Base-by-base conservation (phyloP, 192 early-diverging fungal species). In the Umbelopsis ramanniana region DNA sequence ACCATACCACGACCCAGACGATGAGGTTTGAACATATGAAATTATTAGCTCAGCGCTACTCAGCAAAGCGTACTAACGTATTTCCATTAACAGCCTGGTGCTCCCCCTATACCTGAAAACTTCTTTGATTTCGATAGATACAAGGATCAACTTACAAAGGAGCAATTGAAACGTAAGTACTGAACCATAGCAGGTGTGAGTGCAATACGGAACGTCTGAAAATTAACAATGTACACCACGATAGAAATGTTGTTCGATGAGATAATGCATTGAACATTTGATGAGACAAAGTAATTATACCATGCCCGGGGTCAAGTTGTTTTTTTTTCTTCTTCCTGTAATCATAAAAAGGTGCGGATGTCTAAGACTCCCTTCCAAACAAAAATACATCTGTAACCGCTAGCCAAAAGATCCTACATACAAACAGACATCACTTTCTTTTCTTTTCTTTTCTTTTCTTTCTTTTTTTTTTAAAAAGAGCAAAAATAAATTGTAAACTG, bases 81-180 rank as follows among this genome's bases (percentile, higher is more conserved):
- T 23, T 26, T n/a, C 38, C 38, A 21, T 38, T 12, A 0, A 11
- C 11, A 43, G 76, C 93, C 93, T 38, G 82, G 79, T 21, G 89
- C 91, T 76, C 84, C 85, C 11, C 90, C 91, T 38, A 89, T 94
- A 75, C 90, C 89, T 12, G 85, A 86, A 72, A 87, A 85, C 69
- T 94, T 94, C 76, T 94, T 94, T 78, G 92, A 93, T 74, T 94
- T 94, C 88, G 93, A 94, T 74, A 90, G 89, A 81, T 90, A 90
- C 82, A 93, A 92, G 78, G 93, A 94, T 68, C 87, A 87, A 76
- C 86, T 94, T 22, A 88, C 89, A 46, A 90, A 90, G 69, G 93
- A 94, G 76, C 89, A 94, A 74, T 78, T 94, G 66, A 94, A 94
- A 79, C 80, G 87, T 87, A 83, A 46, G 80, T 67, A 10, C 43